phyloP scores from a whole-genome alignment of 75 land plant species.

The Larix kaempferi region DNA sequence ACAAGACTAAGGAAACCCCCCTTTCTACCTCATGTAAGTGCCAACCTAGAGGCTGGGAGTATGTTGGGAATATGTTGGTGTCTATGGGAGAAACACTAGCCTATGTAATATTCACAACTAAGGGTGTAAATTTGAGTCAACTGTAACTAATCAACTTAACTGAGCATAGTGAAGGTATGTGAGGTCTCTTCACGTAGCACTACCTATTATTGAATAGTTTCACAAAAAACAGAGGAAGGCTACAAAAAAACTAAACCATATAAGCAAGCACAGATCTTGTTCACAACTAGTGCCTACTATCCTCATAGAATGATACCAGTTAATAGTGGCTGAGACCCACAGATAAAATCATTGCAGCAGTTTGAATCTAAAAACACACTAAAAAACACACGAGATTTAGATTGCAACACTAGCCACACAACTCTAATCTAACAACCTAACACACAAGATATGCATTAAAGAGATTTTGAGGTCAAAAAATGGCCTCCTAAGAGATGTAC shows the following conservation, averaged over 20 bases:
- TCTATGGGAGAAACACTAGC: no score
- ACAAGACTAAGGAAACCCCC: no score
- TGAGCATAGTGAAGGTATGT: no score
- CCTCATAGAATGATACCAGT: background rate
- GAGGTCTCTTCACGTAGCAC: no score
- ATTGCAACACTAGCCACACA: background rate
- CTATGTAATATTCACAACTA: no score
- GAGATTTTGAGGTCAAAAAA: no score
- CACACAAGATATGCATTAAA: background rate
- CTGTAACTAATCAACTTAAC: no score
- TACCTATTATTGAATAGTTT: background rate
- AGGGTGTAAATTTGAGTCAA: no score
- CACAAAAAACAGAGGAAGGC: background rate
- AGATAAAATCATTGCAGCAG: background rate
- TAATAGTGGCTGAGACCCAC: conserved; percentile 1
- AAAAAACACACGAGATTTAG: background rate
- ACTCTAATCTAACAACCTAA: background rate
- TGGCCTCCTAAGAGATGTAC: no score
- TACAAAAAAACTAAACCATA: background rate
- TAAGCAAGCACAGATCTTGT: background rate
- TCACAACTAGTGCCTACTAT: background rate
- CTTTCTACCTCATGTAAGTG: no score
- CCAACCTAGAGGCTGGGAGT: no score
- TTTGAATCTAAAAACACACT: background rate
- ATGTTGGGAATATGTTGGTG: no score